Evolutionary conservation across 2,329 filamentous ascomycete genomes (phyloP).

Genomic region (Cytospora paraplurivora): DNA sequence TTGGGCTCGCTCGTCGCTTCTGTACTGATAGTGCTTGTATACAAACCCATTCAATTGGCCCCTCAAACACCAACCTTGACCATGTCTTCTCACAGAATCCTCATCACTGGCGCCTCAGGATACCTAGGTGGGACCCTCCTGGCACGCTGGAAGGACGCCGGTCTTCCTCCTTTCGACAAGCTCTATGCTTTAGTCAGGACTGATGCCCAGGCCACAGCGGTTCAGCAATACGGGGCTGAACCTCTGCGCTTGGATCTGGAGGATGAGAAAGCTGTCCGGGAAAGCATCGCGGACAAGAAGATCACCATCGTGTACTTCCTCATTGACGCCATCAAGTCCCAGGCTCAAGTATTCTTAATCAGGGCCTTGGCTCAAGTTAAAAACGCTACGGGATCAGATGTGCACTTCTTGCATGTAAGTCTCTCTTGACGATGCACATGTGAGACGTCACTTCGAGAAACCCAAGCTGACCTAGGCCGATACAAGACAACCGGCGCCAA

Average conservation of each 20-base stretch:
- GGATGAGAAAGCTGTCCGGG: conserved; percentile 40
- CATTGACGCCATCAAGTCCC: conserved; percentile 42
- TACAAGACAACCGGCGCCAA: conserved; percentile 53
- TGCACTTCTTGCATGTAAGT: conserved; percentile 51
- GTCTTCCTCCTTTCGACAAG: conserved; percentile 45
- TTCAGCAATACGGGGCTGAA: conserved; percentile 46
- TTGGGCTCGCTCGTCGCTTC: neutral
- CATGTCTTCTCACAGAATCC: conserved; percentile 36
- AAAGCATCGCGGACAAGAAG: conserved; percentile 43
- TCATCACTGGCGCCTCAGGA: conserved; percentile 55
- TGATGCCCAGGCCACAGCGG: conserved; percentile 46
- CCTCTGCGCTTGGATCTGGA: conserved; percentile 45
- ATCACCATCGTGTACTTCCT: conserved; percentile 54
- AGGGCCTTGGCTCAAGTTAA: conserved; percentile 48
- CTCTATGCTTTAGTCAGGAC: conserved; percentile 52
- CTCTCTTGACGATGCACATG: neutral
- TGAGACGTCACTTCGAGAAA: neutral
- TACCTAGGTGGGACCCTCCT: conserved; percentile 56
- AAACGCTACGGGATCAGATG: conserved; percentile 41
- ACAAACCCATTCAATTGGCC: neutral
- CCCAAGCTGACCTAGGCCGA: neutral
- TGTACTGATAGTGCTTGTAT: neutral
- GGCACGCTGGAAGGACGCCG: conserved; percentile 39
- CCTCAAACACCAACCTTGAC: neutral
- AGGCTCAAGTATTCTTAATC: conserved; percentile 45